phyloP scores from a whole-genome alignment of 306 rosid genomes.

The Citrullus mucosospermus region DNA sequence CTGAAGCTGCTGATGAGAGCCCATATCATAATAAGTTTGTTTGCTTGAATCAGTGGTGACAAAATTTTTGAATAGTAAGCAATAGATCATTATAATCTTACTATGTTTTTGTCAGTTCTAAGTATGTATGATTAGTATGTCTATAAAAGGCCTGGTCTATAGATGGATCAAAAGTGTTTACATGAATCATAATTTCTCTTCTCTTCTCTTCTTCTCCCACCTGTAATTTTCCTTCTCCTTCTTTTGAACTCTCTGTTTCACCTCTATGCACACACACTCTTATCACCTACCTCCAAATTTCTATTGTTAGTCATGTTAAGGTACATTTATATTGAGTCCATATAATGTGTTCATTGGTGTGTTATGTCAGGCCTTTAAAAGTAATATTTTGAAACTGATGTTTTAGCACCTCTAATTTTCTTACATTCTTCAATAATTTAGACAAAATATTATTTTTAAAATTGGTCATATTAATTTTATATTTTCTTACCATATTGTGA shows the following conservation, averaged over 20 bases:
- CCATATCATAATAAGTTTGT: background rate
- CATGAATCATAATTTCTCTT: background rate
- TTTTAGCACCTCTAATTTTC: too few species aligned
- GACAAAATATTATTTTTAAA: too few species aligned
- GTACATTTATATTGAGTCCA: too few species aligned
- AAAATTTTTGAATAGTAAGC: background rate
- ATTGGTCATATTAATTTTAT: too few species aligned
- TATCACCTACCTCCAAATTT: background rate
- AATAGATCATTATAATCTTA: background rate
- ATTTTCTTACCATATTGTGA: too few species aligned
- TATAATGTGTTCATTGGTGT: too few species aligned
- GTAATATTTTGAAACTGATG: too few species aligned
- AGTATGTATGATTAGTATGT: background rate
- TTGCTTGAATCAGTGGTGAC: background rate
- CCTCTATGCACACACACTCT: background rate
- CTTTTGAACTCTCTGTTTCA: background rate
- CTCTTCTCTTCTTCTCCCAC: background rate
- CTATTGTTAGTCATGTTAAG: too few species aligned
- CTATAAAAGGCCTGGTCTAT: background rate
- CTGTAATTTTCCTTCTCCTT: background rate
- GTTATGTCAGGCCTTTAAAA: too few species aligned
- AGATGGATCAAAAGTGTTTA: background rate
- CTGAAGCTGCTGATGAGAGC: background rate
- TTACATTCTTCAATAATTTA: too few species aligned
- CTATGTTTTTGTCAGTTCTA: background rate